Evolutionary conservation across 2,329 filamentous ascomycete species (phyloP).

Genomic region (Penicillium olsonii): DNA sequence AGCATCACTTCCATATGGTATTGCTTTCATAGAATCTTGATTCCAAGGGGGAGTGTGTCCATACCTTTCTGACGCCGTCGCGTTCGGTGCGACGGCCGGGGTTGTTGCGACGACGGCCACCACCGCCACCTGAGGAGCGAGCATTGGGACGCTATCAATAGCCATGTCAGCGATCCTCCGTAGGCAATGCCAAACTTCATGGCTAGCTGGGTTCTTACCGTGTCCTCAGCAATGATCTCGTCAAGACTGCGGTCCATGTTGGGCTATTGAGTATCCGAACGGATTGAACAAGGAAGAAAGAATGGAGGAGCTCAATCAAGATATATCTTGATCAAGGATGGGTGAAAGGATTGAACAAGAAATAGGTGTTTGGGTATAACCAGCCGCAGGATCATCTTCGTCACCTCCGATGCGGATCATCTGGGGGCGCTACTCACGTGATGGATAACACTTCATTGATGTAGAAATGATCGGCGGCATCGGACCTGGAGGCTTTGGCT

Average conservation of each 20-base stretch:
- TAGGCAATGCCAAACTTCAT: no score
- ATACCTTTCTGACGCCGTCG: slow-evolving; percentile 89
- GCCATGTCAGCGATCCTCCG: slow-evolving; percentile 19
- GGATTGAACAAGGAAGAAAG: background rate
- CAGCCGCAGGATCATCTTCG: slow-evolving; percentile 10
- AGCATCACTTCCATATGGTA: slow-evolving; percentile 8
- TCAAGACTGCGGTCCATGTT: slow-evolving; percentile 66
- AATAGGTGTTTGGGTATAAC: background rate
- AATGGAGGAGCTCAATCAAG: background rate
- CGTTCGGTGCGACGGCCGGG: slow-evolving; percentile 73
- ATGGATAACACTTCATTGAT: background rate
- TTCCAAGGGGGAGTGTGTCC: background rate
- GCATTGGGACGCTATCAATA: slow-evolving; percentile 26
- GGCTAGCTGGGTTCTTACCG: slow-evolving; percentile 44
- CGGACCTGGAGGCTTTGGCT: no score
- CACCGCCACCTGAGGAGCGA: slow-evolving; percentile 22
- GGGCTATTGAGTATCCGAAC: slow-evolving; percentile 6
- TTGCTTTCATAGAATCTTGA: slow-evolving; percentile 5
- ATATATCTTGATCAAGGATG: background rate
- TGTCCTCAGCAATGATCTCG: slow-evolving; percentile 64
- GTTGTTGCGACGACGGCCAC: slow-evolving; percentile 40
- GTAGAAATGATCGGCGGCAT: background rate
- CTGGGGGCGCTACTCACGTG: slow-evolving; percentile 7
- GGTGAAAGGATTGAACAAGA: background rate
- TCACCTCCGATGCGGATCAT: slow-evolving; percentile 5